These are phyloP conservation scores for Ustilago esculenta DNA, from an alignment of 1,284 basidiomycete species.

Conservation along the genomic window DNA sequence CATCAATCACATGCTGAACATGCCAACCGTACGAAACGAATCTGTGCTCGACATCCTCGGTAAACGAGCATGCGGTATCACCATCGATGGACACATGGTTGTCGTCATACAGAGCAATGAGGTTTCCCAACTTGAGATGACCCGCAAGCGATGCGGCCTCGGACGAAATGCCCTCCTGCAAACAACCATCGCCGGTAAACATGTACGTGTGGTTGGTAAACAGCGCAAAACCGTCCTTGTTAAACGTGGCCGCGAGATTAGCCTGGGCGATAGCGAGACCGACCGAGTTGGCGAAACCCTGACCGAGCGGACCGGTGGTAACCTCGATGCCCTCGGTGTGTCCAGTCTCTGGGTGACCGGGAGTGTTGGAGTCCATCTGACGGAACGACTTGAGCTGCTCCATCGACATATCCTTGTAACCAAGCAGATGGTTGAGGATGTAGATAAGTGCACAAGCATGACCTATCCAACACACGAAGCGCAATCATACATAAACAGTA, in stretches of 20 bases:
- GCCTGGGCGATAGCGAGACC: conserved; percentile 92
- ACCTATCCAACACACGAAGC: conserved; percentile 2
- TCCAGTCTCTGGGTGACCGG: conserved; percentile 85
- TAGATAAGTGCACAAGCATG: conserved; percentile 74
- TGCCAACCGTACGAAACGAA: conserved; percentile 94
- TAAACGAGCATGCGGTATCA: conserved; percentile 89
- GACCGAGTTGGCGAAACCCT: conserved; percentile 86
- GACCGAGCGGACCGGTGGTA: conserved; percentile 93
- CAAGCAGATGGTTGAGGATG: conserved; percentile 81
- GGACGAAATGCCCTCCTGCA: conserved; percentile 92
- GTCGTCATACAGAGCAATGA: conserved; percentile 72
- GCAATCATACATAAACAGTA: no score
- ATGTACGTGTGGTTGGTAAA: conserved; percentile 90
- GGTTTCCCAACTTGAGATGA: conserved; percentile 89
- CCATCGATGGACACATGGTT: conserved; percentile 96
- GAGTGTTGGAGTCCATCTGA: conserved; percentile 77
- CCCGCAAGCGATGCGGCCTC: conserved; percentile 91
- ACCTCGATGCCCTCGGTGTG: conserved; percentile 89
- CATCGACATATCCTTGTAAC: conserved; percentile 78
- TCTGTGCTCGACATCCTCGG: conserved; percentile 87
- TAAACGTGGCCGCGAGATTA: conserved; percentile 86
- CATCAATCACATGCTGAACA: conserved; percentile 82
- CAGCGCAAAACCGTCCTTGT: conserved; percentile 84
- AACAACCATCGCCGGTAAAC: conserved; percentile 91
- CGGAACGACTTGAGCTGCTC: conserved; percentile 78